These are phyloP conservation scores for Chlamydomonas sp. DNA, from an alignment of 139 green algal species.

Conservation along the genomic window DNA sequence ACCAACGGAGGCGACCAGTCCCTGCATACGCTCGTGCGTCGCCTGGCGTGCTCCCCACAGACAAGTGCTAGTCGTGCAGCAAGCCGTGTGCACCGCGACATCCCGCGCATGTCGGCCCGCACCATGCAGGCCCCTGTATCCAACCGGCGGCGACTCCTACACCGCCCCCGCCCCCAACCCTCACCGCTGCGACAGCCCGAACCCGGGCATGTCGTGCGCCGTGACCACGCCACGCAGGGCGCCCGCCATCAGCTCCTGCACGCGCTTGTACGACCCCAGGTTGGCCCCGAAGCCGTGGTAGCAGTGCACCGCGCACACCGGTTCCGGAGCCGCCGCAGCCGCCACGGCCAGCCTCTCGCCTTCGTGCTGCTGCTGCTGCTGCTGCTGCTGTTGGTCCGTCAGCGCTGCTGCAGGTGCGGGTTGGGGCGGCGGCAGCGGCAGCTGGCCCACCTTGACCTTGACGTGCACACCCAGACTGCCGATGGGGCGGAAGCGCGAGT, in stretches of 20 bases:
- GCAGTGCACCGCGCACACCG: constrained; percentile 62
- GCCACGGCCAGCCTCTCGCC: not conserved
- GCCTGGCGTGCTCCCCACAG: too few relatives aligned
- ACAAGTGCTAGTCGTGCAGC: too few relatives aligned
- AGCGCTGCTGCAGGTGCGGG: not conserved
- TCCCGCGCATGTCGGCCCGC: too few relatives aligned
- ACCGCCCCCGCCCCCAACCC: not conserved
- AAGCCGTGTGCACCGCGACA: too few relatives aligned
- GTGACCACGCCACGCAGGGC: constrained; percentile 68
- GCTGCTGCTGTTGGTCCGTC: not conserved
- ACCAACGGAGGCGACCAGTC: too few relatives aligned
- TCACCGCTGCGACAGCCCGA: constrained; percentile 83
- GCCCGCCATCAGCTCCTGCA: constrained; percentile 62
- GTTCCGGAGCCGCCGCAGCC: not conserved
- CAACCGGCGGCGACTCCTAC: not conserved
- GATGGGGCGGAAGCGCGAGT: constrained; percentile 65
- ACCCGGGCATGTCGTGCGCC: constrained; percentile 87
- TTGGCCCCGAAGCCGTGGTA: constrained; percentile 91
- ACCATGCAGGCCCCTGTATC: too few relatives aligned
- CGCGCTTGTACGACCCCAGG: constrained; percentile 70
- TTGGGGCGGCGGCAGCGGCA: not conserved
- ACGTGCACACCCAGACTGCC: constrained; percentile 41
- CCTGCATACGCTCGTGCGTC: too few relatives aligned
- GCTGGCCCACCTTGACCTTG: constrained; percentile 29
- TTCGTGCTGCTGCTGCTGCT: not conserved